Base-by-base conservation (phyloP, 2,329 filamentous ascomycete species). In the Fusarium secorum region DNA sequence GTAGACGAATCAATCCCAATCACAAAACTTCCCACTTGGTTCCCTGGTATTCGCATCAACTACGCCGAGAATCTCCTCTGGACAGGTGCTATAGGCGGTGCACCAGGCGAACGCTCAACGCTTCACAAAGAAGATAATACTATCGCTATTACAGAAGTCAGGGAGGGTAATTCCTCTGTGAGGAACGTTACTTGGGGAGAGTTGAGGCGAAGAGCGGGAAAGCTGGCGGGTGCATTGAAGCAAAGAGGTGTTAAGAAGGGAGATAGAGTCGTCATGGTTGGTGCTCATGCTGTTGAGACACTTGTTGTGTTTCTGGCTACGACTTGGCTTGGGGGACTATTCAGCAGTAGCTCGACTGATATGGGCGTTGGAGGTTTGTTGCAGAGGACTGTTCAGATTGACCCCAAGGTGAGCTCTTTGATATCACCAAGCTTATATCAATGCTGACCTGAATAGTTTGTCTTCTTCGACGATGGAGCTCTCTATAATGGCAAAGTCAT, bases 391-490 rank as follows among this genome's bases (percentile, higher is more conserved):
- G 81, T 90, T 52, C 93, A 96, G 82, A 89, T 96, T 65, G 85
- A 90, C 71, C 93, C 94, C 7, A 90, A 88, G 82, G 85, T 87
- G 70, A 57, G 81, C 44, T 7, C 30, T 11, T 26, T 33, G 13
- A 11, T 14, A 26, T 3, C 22, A 13, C 17, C 20, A 11, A 41
- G 11, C 22, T 26, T 7, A 18, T 15, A 4, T 2, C 4, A 4
- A 17, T 33, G 26, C 69, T 73, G 41, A 72, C 46, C 4, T 22
- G 11, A 7, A 9, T 39, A 87, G 79, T 93, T 89, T 77, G 84
- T 97, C n/a, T 96, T 97, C 77, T 90, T 95, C 76, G 94, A 97
- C 74, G 93, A 96, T 74, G 89, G 86, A 39, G 87, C 93, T 0
- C 81, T 95, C 5, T 97, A 97, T 74, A 95, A 95, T 72, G 92